Evolutionary conservation across 257 asterid genomes (phyloP), one percentile per base, ranked within the genome.

Genomic region (Haberlea rhodopensis): DNA sequence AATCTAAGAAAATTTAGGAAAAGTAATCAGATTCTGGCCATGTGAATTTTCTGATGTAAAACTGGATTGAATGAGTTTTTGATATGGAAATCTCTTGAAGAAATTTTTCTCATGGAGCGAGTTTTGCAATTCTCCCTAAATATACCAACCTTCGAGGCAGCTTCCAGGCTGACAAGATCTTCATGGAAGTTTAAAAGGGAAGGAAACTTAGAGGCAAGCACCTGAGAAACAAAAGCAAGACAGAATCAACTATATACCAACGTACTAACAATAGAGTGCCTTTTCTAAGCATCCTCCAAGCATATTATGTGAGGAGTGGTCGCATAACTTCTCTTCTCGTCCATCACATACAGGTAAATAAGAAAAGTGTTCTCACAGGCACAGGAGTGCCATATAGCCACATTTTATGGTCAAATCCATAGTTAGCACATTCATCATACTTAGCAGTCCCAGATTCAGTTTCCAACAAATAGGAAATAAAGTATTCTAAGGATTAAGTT

Each of bases 151-250:
- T 84, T 91, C 10, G 98, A 79, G 59, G 91, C 89, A 77, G 91
- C 76, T 83, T 91, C 97, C 79, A 91, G 78, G 94, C 88, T 91
- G 68, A 76, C 75, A 71, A 91, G 88, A 78, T 88, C 95, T 46
- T 13, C 67, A 76, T 86, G 88, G 57, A 91, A 91, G 75, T 84
- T 84, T 56, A 91, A 74, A 68, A 91, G 95, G 31, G 78, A 60
- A 8, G 95, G 91, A 43, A 89, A 71, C 75, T 77, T 86, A 11
- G 91, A 60, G 16, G 94, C 96, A 80, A 91, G 90, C 74, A 86
- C 96, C 98, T 91, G 81, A 73, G 34, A 56, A 71, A 69, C 25
- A 70, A 72, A 70, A 58, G 18, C 49, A 65, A 55, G 52, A 60
- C 60, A 24, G 49, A 67, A 53, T 27, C 56, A 60, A 58, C 19